Conservation (phyloP, 805 yeast genomes). For the Ogataea trehalophila region DNA sequence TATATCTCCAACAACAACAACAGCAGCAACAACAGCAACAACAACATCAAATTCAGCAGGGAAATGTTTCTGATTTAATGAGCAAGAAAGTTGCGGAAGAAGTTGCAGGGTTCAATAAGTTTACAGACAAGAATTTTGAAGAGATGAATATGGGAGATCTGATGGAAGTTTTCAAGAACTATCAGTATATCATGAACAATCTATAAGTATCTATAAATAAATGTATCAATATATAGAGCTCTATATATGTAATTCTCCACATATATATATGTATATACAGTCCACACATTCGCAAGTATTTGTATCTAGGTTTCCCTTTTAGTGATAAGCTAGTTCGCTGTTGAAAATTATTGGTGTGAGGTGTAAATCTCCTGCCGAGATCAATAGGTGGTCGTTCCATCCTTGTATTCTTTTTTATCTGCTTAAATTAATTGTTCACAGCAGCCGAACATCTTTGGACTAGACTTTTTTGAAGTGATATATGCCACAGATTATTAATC, state of each 20-base stretch:
- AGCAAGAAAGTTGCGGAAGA: conserved; percentile 5
- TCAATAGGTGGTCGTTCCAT: too few species aligned
- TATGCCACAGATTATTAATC: too few species aligned
- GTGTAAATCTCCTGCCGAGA: too few species aligned
- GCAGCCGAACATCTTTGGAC: too few species aligned
- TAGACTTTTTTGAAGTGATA: too few species aligned
- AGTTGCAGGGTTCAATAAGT: conserved; percentile 11
- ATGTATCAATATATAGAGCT: not conserved
- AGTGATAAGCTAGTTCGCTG: too few species aligned
- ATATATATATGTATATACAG: too few species aligned
- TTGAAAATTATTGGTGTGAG: too few species aligned
- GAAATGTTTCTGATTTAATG: not conserved
- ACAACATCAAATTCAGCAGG: not conserved
- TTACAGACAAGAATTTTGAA: conserved; percentile 23
- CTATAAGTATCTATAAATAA: not conserved
- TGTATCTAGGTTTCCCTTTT: too few species aligned
- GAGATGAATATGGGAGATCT: conserved; percentile 27
- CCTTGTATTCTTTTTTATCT: too few species aligned
- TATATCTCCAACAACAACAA: not conserved
- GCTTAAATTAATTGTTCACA: too few species aligned
- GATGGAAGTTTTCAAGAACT: conserved; percentile 24
- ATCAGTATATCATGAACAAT: conserved; percentile 21
- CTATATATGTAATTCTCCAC: not conserved
- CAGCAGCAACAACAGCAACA: conserved; percentile 1
- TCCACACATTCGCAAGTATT: too few species aligned